Base-by-base conservation (phyloP, 1,284 basidiomycete species). In the Nidula niveotomentosa region DNA sequence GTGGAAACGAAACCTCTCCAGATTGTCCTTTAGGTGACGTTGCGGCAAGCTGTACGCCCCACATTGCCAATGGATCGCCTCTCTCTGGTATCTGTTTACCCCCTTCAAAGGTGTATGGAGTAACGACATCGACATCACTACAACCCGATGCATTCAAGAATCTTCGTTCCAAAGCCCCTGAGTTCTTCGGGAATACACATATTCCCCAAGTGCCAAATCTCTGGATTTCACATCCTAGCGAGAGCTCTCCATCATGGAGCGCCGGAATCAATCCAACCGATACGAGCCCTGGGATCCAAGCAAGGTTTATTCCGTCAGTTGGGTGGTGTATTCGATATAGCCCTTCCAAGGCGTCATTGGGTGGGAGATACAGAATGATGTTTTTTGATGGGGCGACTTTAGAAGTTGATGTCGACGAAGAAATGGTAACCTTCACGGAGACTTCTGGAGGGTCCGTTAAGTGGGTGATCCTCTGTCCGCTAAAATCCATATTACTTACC, bases 361-460 rank as follows among this genome's bases (percentile, higher is more conserved):
- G 69, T 8, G 72, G 74, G 8, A 60, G 68, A 30, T 78, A 78
- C 57, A 72, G 68, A 56, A 69, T 79, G 13, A 76, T 79, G 76
- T 79, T 78, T 52, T 53, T 75, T n/a, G 77, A 79, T 62, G 77
- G 77, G 1, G 65, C 66, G 33, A 60, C 68, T 18, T 60, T 79
- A 56, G 73, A 77, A 49, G 67, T 79, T 46, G 74, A 78, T 53
- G 69, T 73, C 1, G 74, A 76, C 50, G 72, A 77, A 54, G 75
- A 77, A 44, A 70, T 69, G 65, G 69, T 72, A 1, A 71, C 75
- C 56, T 65, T 74, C 41, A 66, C 58, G 15, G 64, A 30, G 30
- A 30, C 30, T 30, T 30, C 30, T 30, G 30, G 30, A 30, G 30
- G 30, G 30, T 4, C 30, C 30, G 30, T 30, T 30, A 30, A 30